A percentile compares a stretch with the other conserved stretches of the same genome.
Evolutionary conservation across 2,329 filamentous ascomycete genomes (phyloP).

Genomic region (Emmonsiellopsis sp.): DNA sequence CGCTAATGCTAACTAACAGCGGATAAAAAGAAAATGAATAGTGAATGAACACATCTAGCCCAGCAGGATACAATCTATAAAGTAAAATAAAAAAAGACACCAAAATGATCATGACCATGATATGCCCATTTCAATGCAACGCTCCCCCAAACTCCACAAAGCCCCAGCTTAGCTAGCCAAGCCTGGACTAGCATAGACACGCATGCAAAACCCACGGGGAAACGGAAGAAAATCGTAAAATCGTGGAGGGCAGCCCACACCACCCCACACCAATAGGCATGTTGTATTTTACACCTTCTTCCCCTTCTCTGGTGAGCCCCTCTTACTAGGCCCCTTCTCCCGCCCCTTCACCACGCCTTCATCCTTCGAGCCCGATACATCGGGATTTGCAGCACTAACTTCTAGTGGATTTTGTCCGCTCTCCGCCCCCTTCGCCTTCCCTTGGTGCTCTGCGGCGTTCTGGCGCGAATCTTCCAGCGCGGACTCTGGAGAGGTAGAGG

Average conservation of each 20-base stretch:
- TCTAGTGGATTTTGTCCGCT: not conserved
- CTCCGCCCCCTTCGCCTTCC: not conserved
- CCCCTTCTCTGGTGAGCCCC: not conserved
- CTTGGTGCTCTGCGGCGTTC: not conserved
- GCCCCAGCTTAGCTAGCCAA: too few relatives aligned
- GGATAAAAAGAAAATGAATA: too few relatives aligned
- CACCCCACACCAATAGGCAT: too few relatives aligned
- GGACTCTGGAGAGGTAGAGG: not conserved
- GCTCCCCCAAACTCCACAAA: too few relatives aligned
- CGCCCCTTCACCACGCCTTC: not conserved
- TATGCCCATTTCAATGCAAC: too few relatives aligned
- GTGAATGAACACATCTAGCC: too few relatives aligned
- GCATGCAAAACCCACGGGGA: not conserved
- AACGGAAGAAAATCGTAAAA: not conserved
- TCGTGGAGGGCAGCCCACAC: not conserved
- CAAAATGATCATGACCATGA: too few relatives aligned
- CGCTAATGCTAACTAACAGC: too few relatives aligned
- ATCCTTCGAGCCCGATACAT: not conserved
- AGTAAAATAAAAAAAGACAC: too few relatives aligned
- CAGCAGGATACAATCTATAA: too few relatives aligned
- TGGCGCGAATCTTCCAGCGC: not conserved
- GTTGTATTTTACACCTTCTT: not conserved
- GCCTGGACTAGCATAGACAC: too few relatives aligned
- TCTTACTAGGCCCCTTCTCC: constrained; percentile 1
- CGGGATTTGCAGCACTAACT: not conserved